Conservation (phyloP, 2,329 filamentous ascomycete genomes). For the Graphilbum fragrans region DNA sequence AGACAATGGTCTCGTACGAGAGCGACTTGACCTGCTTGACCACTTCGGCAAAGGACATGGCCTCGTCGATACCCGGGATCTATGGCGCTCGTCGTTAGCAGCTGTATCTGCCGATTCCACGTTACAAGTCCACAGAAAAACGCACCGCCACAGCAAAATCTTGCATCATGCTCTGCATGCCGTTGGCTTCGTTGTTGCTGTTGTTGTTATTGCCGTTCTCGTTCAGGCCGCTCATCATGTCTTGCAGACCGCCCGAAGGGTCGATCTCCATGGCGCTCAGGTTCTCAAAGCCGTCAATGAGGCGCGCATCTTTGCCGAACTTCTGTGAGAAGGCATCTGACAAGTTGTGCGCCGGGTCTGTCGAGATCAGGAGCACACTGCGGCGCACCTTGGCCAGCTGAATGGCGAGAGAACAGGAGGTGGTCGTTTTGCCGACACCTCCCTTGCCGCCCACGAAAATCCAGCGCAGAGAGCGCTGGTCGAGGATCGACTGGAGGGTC, state of each 20-base stretch:
- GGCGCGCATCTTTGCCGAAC: constrained; percentile 94
- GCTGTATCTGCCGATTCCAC: too few species aligned
- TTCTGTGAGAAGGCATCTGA: constrained; percentile 98
- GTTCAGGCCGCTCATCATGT: constrained; percentile 66
- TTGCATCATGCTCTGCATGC: constrained; percentile 94
- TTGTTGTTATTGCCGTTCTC: constrained; percentile 46
- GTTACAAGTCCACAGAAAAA: too few species aligned
- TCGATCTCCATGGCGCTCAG: constrained; percentile 99
- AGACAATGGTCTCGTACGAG: constrained; percentile 97
- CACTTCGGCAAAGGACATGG: constrained; percentile 99
- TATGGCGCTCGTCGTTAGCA: constrained; percentile 21
- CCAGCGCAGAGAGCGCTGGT: constrained; percentile 93
- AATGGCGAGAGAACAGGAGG: constrained; percentile 94
- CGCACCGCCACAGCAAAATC: constrained; percentile 88
- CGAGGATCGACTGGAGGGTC: constrained; percentile 84
- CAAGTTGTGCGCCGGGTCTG: constrained; percentile 95
- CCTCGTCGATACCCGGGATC: constrained; percentile 98
- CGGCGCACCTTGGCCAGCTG: constrained; percentile 92
- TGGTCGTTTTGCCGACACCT: constrained; percentile 98
- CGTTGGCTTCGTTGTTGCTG: constrained; percentile 24
- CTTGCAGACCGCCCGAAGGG: constrained; percentile 94
- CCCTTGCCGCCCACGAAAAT: constrained; percentile 99
- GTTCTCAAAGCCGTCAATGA: constrained; percentile 85
- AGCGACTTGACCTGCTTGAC: constrained; percentile 98
- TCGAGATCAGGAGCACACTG: constrained; percentile 94